phyloP scores from a whole-genome alignment of 1,284 basidiomycete genomes.

The Malassezia brasiliensis region DNA sequence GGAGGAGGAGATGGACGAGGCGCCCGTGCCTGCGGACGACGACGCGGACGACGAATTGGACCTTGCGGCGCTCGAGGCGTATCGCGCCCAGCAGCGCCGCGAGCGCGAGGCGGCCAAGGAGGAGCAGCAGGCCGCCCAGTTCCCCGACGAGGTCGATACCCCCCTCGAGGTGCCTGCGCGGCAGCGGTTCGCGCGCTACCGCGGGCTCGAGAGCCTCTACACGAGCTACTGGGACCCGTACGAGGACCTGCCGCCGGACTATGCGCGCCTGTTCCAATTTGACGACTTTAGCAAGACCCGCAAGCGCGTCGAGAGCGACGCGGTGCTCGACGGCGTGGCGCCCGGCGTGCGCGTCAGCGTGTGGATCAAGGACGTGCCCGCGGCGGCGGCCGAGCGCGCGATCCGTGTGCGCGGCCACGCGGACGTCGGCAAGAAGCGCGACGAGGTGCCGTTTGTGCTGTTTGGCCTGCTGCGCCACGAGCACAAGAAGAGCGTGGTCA shows the following conservation, averaged over 20 bases:
- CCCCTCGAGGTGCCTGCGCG: constrained; percentile 75
- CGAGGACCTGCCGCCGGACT: constrained; percentile 87
- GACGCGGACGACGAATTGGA: constrained; percentile 46
- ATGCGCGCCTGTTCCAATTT: constrained; percentile 91
- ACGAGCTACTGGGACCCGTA: constrained; percentile 96
- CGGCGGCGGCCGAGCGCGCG: constrained; percentile 29
- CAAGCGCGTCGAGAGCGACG: constrained; percentile 56
- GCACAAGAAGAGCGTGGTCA: constrained; percentile 86
- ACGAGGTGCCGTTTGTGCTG: constrained; percentile 58
- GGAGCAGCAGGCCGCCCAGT: constrained; percentile 61
- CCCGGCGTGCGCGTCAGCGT: constrained; percentile 27
- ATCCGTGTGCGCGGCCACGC: constrained; percentile 11
- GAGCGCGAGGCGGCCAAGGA: constrained; percentile 69
- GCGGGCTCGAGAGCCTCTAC: constrained; percentile 81
- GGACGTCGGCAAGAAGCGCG: constrained; percentile 1
- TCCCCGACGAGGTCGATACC: constrained; percentile 97
- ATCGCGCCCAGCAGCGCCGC: constrained; percentile 67
- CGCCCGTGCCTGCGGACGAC: constrained; percentile 32
- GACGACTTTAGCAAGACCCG: constrained; percentile 85
- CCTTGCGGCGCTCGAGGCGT: constrained; percentile 50
- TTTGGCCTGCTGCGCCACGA: constrained; percentile 87
- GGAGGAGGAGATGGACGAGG: constrained; percentile 61
- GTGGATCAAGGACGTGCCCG: constrained; percentile 33
- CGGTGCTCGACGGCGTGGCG: constrained; percentile 33
- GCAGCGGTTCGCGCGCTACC: constrained; percentile 81